Evolutionary conservation across 345 rosid genomes (phyloP), one percentile per base, ranked within the genome.

Genomic region (Excoecaria agallocha): DNA sequence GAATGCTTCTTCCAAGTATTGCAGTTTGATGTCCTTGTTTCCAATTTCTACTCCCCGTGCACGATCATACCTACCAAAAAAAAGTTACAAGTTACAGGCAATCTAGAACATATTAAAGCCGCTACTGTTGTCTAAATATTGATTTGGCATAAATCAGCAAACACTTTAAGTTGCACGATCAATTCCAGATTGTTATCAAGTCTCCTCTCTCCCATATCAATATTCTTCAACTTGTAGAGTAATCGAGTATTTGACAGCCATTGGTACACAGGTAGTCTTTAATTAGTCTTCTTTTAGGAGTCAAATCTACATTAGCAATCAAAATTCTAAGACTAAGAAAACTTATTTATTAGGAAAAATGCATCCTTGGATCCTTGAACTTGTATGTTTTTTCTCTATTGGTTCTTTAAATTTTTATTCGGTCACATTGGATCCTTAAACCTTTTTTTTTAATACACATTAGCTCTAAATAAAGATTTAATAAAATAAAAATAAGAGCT

Each of bases 11-110:
- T 95, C 99, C 82, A 95, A 76, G 77, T 93, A 82, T 74, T 95
- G 94, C 3, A 95, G 96, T 79, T 95, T 93, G 45, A 95, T 71
- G 77, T 93, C 94, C 83, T 95, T 95, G 71, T 95, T 95, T 76
- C 99, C 98, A 55, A 94, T 94, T 84, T 94, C 98, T 62, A 90
- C 98, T 17, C 98, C 97, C 75, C 98, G 88, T 12, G 98, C 98
- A 61, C 98, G 90, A 87, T 94, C 98, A 77, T 85, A 94, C 80
- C 98, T 94, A 80, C 45, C 54, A 58, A 6, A 56, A 68, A 5
- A 24, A 58, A 64, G n/a, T 50, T 66, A 65, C 69, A 82, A 64
- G 15, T 72, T 9, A 8, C 54, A 20, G 55, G 38, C 70, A 22
- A 20, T 30, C 8, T 12, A 0, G 7, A 35, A 60, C 65, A 60